Evolutionary conservation across 768 basidiomycete species (phyloP), one percentile per base, ranked within the genome.

Genomic region (Naematelia aurantialba): DNA sequence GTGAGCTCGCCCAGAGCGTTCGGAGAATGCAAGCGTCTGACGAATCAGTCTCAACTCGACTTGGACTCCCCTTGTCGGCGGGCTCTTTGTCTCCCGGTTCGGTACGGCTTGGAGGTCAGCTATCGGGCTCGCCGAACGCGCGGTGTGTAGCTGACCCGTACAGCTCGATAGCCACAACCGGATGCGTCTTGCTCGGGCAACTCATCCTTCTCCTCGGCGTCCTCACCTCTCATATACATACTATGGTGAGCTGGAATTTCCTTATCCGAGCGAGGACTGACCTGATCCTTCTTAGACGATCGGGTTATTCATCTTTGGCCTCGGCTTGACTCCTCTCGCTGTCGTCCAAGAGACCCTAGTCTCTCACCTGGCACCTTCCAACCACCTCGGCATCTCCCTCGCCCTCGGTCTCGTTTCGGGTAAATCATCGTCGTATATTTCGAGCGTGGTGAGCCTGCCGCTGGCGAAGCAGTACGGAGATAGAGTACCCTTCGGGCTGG

Each of bases 321-420:
- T 90, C 2, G 89, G 89, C 2, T 81, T 88, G 45, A 86, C 87
- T 64, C 89, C 89, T 0, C 79, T 91, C 4, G 85, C 88, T 0
- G 89, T 91, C 5, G 85, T 87, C 1, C 89, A 79, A 55, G 89
- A 91, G 74, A 63, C 65, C 11, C 59, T 67, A 1, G 34, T 67
- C 14, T 60, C 65, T 1, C 62, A 52, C 27, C 56, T 67, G n/a
- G 56, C 65, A 1, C 61, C 65, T 13, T 59, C 57, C 1, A 47
- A 57, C 25, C 58, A 60, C 30, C 61, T 67, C 52, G 65, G 65
- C 21, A n/a, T 67, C 1, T 60, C 62, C 13, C 55, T 91, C 78
- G 88, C 88, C 0, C 80, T 90, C n/a, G 89, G 89, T 21, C 85
- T 91, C 14, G 82, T 91, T 22, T 86, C 84, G 2, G 89, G 89